Percentiles rank a stretch among this genome's conserved stretches.
These are phyloP conservation scores for Daldinia decipiens DNA, from an alignment of 495 filamentous ascomycete genomes.

Conservation along the genomic window DNA sequence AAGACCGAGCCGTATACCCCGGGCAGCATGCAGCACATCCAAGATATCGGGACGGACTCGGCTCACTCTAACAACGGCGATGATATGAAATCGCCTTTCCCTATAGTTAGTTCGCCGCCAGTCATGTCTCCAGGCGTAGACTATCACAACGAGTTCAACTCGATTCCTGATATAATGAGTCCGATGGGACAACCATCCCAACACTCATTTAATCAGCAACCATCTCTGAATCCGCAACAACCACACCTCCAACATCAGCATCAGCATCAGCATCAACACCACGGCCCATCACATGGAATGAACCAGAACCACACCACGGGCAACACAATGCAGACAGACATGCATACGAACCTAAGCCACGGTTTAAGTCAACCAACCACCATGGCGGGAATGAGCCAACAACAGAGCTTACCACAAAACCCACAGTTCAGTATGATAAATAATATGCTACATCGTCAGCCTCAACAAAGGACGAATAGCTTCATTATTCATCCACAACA, in stretches of 20 bases:
- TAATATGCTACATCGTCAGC: constrained; percentile 52
- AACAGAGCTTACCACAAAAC: constrained; percentile 35
- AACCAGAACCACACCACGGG: constrained; percentile 49
- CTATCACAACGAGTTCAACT: constrained; percentile 53
- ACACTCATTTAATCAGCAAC: constrained; percentile 44
- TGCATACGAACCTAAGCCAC: constrained; percentile 47
- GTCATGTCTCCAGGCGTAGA: constrained; percentile 60
- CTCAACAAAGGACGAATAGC: constrained; percentile 53
- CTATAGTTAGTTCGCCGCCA: constrained; percentile 52
- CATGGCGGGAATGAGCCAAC: constrained; percentile 42
- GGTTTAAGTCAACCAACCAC: constrained; percentile 36
- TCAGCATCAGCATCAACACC: constrained; percentile 48
- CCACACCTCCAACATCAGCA: constrained; percentile 49
- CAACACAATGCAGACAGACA: constrained; percentile 51
- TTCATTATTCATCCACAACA: constrained; percentile 51
- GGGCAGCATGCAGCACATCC: constrained; percentile 52
- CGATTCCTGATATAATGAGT: constrained; percentile 61
- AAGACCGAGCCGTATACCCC: constrained; percentile 47
- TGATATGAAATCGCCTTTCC: constrained; percentile 60
- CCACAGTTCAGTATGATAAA: constrained; percentile 44
- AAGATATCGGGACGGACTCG: constrained; percentile 54
- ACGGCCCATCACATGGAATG: constrained; percentile 49
- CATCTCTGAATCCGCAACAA: constrained; percentile 51
- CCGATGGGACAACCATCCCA: constrained; percentile 54
- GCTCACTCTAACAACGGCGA: constrained; percentile 50